phyloP scores from a whole-genome alignment of 768 basidiomycete genomes.

The Boletus reticuloceps region DNA sequence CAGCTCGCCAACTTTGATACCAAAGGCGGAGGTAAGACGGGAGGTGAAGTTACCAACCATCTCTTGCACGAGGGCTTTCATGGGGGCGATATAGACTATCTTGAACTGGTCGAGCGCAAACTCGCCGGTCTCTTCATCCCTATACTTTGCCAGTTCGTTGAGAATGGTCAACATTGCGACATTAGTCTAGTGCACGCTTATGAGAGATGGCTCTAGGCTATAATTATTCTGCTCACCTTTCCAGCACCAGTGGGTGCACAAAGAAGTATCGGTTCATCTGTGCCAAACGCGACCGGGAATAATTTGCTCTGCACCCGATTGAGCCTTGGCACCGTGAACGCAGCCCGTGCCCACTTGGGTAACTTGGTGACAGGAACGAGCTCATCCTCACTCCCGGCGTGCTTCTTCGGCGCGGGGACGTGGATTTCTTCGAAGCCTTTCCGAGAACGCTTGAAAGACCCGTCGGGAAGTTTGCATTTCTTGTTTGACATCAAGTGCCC shows the following conservation, averaged over 20 bases:
- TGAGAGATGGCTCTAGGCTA: conserved; percentile 3
- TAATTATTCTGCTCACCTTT: conserved; percentile 59
- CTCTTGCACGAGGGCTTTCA: conserved; percentile 99
- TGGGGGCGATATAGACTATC: conserved; percentile 95
- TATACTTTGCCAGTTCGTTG: conserved; percentile 84
- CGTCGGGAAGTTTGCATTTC: conserved; percentile 95
- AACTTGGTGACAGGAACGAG: conserved; percentile 68
- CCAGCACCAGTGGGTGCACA: conserved; percentile 99
- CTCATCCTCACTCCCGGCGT: conserved; percentile 59
- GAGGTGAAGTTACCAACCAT: conserved; percentile 93
- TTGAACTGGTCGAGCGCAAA: conserved; percentile 93
- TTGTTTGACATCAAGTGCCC: conserved; percentile 99
- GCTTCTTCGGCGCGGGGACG: conserved; percentile 88
- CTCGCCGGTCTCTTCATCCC: conserved; percentile 74
- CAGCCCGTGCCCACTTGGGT: conserved; percentile 84
- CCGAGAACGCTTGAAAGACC: conserved; percentile 93
- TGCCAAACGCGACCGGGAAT: conserved; percentile 90
- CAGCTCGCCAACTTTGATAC: conserved; percentile 88
- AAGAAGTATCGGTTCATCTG: conserved; percentile 90
- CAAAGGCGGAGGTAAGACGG: conserved; percentile 60
- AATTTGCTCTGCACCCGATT: conserved; percentile 94
- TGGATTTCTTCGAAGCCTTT: conserved; percentile 99
- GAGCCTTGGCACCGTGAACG: conserved; percentile 77
- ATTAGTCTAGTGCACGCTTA: conserved; percentile 66
- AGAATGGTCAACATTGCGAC: conserved; percentile 96